phyloP scores from a whole-genome alignment of 345 rosid genomes.

The Melastoma malabathricum region DNA sequence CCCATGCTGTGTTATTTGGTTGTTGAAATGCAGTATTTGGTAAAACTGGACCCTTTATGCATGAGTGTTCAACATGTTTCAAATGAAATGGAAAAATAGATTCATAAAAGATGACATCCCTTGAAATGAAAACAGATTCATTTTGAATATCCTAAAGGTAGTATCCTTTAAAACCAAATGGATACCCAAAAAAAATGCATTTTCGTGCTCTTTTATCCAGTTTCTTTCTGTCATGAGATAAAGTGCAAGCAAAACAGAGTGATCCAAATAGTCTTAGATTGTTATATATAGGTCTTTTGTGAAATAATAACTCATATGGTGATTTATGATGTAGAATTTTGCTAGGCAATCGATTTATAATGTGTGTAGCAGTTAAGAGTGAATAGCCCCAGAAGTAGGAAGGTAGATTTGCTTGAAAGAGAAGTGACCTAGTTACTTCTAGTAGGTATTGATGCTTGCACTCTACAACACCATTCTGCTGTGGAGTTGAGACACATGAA shows the following conservation, averaged over 20 bases:
- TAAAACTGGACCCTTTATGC: no score
- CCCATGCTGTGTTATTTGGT: no score
- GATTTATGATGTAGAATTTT: not conserved
- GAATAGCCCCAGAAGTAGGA: not conserved
- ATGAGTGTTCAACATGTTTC: no score
- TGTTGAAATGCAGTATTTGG: no score
- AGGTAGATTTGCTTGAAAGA: not conserved
- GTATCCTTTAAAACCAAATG: not conserved
- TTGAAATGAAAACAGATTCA: not conserved
- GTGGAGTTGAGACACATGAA: not conserved
- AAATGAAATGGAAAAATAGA: not conserved
- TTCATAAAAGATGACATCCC: conserved; percentile 3
- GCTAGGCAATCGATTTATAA: not conserved
- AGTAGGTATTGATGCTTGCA: conserved; percentile 8
- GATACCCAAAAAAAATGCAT: not conserved
- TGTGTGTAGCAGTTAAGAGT: not conserved
- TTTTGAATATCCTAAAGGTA: not conserved
- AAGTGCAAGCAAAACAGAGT: not conserved
- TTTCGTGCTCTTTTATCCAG: not conserved
- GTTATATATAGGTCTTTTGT: not conserved
- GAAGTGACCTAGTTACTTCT: not conserved
- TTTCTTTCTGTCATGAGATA: not conserved
- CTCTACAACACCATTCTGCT: conserved; percentile 6
- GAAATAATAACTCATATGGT: not conserved
- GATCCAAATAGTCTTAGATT: not conserved